These are phyloP conservation scores for Steccherinum ochraceum DNA, from an alignment of 768 basidiomycete genomes.

Conservation along the genomic window DNA sequence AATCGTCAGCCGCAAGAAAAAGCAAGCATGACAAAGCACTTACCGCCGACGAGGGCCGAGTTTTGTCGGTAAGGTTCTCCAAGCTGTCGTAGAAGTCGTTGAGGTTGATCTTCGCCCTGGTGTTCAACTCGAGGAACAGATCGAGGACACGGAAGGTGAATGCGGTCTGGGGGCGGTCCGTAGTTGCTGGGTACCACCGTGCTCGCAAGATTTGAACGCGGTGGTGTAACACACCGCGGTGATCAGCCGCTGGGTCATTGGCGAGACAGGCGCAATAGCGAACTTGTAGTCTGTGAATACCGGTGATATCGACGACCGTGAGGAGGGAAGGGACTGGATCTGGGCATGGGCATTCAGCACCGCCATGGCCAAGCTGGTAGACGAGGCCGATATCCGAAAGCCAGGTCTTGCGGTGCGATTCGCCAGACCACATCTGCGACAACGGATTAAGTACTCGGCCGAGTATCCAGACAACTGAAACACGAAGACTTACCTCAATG, in stretches of 20 bases:
- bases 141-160: slow-evolving; percentile 3
- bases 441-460: not conserved
- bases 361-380: slow-evolving; percentile 22
- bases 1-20: too few species aligned
- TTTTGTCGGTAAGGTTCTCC: not conserved
- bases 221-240: not conserved
- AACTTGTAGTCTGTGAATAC: slow-evolving; percentile 18
- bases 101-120: not conserved
- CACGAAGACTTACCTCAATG: slow-evolving; percentile 12
- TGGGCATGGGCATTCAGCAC: slow-evolving; percentile 8
- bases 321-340: not conserved
- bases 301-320: slow-evolving; percentile 10
- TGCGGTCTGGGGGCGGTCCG: not conserved
- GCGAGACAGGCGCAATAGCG: slow-evolving; percentile 22
- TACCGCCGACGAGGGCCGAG: not conserved
- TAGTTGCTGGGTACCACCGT: slow-evolving; percentile 1
- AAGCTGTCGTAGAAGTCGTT: slow-evolving; percentile 1
- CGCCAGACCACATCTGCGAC: slow-evolving; percentile 13
- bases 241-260: not conserved
- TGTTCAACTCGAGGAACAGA: not conserved
- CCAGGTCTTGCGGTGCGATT: slow-evolving; percentile 2
- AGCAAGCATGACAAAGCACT: not conserved
- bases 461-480: not conserved
- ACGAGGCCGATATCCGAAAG: slow-evolving; percentile 15
- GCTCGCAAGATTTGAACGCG: slow-evolving; percentile 13